Percentiles rank a stretch among this genome's conserved stretches.
Evolutionary conservation across 176 grass and related monocot species (phyloP).

Genomic region (Raddia distichophylla): DNA sequence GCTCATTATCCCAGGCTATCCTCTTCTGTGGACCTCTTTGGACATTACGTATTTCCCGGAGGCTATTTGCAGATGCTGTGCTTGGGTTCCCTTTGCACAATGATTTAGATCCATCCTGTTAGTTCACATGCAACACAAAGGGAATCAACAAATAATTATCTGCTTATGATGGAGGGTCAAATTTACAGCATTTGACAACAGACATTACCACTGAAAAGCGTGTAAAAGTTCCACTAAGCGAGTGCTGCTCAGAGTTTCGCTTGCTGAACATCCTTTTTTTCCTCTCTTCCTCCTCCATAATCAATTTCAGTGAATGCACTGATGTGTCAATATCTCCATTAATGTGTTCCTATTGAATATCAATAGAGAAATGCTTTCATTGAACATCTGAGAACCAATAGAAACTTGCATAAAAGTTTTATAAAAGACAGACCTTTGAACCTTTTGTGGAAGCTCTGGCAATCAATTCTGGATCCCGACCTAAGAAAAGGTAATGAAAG

Average conservation of each 20-base stretch:
- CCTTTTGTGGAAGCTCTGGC: constrained; percentile 57
- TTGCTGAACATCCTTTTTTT: constrained; percentile 54
- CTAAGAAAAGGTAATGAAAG: constrained; percentile 82
- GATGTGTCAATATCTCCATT: constrained; percentile 60
- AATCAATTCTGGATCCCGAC: constrained; percentile 78
- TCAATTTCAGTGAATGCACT: constrained; percentile 62
- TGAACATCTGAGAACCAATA: constrained; percentile 13
- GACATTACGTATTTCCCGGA: constrained; percentile 69
- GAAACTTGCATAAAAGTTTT: constrained; percentile 5
- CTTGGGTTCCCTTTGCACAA: constrained; percentile 79
- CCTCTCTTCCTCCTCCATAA: constrained; percentile 69
- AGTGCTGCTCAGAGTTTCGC: constrained; percentile 49
- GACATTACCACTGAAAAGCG: constrained; percentile 59
- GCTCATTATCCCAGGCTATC: constrained; percentile 82
- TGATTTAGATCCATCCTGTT: constrained; percentile 91
- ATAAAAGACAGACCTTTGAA: constrained; percentile 63
- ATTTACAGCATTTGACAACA: constrained; percentile 11
- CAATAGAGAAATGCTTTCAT: constrained; percentile 23
- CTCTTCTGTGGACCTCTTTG: constrained; percentile 84
- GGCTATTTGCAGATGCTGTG: constrained; percentile 58
- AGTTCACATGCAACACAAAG: constrained; percentile 36
- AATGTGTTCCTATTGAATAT: constrained; percentile 40
- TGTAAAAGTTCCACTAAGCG: constrained; percentile 71
- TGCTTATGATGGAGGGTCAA: constrained; percentile 31
- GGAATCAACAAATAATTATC: constrained; percentile 16